These are phyloP conservation scores for Hyphopichia pseudoburtonii DNA, from an alignment of 1,139 yeast genomes.

Conservation along the genomic window DNA sequence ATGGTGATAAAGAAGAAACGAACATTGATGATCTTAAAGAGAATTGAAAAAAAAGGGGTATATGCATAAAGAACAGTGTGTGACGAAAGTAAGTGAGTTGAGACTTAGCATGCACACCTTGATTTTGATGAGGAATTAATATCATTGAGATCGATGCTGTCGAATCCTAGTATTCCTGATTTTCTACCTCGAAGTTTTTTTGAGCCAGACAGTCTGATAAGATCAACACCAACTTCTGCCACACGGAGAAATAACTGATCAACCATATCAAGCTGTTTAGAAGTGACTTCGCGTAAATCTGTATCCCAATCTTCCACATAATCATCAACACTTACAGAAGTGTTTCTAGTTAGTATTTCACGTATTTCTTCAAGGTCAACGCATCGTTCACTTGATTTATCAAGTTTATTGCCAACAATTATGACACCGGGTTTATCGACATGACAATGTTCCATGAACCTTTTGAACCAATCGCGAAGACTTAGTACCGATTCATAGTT, in stretches of 20 bases:
- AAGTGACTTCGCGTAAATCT: slow-evolving; percentile 47
- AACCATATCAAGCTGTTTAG: slow-evolving; percentile 40
- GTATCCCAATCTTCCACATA: slow-evolving; percentile 39
- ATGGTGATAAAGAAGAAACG: too few species aligned
- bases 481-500: slow-evolving; percentile 54
- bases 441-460: slow-evolving; percentile 52
- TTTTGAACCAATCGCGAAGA: slow-evolving; percentile 51
- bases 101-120: slow-evolving; percentile 23
- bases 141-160: slow-evolving; percentile 35
- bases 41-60: too few species aligned
- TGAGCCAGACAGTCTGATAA: slow-evolving; percentile 9
- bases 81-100: too few species aligned
- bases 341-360: slow-evolving; percentile 34
- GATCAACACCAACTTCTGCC: slow-evolving; percentile 40
- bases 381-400: slow-evolving; percentile 37
- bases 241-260: slow-evolving; percentile 42
- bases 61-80: too few species aligned
- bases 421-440: slow-evolving; percentile 50
- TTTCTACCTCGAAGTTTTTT: slow-evolving; percentile 8
- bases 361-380: slow-evolving; percentile 43
- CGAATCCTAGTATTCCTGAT: slow-evolving; percentile 35
- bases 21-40: too few species aligned
- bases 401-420: slow-evolving; percentile 57
- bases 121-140: slow-evolving; percentile 8
- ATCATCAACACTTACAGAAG: slow-evolving; percentile 28